Evolutionary conservation across 768 basidiomycete genomes (phyloP), one percentile per base, ranked within the genome.

Genomic region (Crucibulum laeve): DNA sequence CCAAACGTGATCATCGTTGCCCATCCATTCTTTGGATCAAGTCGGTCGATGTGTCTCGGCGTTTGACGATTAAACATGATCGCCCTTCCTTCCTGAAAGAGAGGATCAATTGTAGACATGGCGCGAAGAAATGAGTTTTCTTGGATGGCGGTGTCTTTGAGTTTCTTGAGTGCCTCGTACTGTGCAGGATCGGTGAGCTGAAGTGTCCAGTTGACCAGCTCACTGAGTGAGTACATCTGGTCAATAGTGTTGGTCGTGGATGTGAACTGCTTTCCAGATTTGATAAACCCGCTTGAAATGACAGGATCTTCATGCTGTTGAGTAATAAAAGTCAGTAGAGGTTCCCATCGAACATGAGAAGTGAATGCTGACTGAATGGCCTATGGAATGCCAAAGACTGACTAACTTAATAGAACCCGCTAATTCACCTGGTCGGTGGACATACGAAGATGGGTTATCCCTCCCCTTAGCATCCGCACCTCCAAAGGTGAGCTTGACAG

Each of bases 21-120:
- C 44, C 45, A 54, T 4, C 45, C 43, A n/a, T 21, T 22, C 17
- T 19, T 36, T 3, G 52, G 54, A 39, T 55, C 52, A 15, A 28
- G 32, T 5, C 17, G 24, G 40, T 55, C 54, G 8, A 24, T n/a
- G 32, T 55, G 54, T 14, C 33, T 7, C 8, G 25, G 39, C 5
- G 52, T 50, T 34, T 51, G 43, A 4, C 52, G 39, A 25, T 55
- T 53, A 24, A 36, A 55, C 36, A 51, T 44, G 13, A 55, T 47
- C 23, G 43, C 52, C 6, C 46, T 21, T 3, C 54, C 52, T 38
- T 55, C 52, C 14, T 44, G 21, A 3, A 51, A 24, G 3, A 51
- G 45, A 19, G 51, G 53, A 37, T 55, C 52, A 11, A 48, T 36
- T 10, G 45, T 18, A 13, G 28, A 28, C 19, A 49, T 14, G 11